Conservation (phyloP, 768 basidiomycete species). For the Fomitopsis pulvina region DNA sequence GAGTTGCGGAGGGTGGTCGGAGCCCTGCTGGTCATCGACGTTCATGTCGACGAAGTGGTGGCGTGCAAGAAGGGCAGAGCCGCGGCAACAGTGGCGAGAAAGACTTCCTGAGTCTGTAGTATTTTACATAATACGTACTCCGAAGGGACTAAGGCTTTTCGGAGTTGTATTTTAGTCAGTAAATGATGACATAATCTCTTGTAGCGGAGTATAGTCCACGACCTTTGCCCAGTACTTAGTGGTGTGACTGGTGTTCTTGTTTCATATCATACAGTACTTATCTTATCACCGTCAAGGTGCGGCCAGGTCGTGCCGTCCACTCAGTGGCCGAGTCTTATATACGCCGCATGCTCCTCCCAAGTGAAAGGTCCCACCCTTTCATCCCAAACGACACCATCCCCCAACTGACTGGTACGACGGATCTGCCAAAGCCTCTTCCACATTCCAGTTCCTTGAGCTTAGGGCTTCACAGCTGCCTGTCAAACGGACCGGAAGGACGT, state of each 20-base stretch:
- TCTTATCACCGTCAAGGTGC: background rate
- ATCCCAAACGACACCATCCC: conserved; percentile 13
- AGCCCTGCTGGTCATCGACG: conserved; percentile 19
- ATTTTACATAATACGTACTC: too few species aligned
- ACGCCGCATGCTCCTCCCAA: conserved; percentile 4
- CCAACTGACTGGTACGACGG: conserved; percentile 9
- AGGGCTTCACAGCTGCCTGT: background rate
- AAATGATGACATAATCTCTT: too few species aligned
- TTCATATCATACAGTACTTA: background rate
- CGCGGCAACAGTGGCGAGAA: conserved; percentile 18
- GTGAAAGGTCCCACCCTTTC: conserved; percentile 4
- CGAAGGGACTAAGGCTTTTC: too few species aligned
- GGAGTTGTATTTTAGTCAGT: too few species aligned
- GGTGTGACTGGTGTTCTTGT: background rate
- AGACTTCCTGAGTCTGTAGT: too few species aligned
- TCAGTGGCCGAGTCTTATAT: background rate
- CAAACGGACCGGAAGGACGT: background rate
- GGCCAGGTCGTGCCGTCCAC: background rate
- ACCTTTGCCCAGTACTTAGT: too few species aligned
- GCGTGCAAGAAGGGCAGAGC: conserved; percentile 18
- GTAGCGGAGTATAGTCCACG: too few species aligned
- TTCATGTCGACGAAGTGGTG: conserved; percentile 21
- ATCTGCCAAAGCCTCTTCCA: background rate
- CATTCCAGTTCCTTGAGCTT: background rate
- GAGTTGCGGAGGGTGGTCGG: conserved; percentile 13